Evolutionary conservation across 495 filamentous ascomycete genomes (phyloP), one percentile per base, ranked within the genome.

Genomic region (Talaromyces liani): DNA sequence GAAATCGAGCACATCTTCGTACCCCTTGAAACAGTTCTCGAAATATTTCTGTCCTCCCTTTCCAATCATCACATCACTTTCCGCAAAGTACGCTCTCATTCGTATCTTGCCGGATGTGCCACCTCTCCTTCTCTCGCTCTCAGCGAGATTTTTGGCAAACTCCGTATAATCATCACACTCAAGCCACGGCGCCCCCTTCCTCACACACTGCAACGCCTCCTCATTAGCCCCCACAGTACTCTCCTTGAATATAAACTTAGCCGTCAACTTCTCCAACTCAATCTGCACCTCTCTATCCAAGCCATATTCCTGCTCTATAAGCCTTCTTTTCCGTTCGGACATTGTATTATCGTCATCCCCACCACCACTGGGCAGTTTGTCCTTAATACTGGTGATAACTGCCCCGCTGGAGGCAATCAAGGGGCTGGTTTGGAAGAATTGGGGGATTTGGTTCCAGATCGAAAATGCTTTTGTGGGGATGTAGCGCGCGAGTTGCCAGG

Each of bases 391-490:
- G 14, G 54, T 64, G 7, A 75, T 16, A 0, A 70, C 25, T 0
- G 62, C 55, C 1, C 68, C 69, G 22, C 73, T 75, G 3, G 65
- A 60, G 1, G 69, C 63, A 4, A 70, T 53, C 0, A 67, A 63
- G 1, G 74, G 70, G 6, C 51, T 62, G 1, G 70, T 70, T 27
- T 73, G 65, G n/a, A 78, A 63, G 65, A 79, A 76, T 16, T 65
- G 66, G 7, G 72, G 71, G 9, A 78, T 66, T 2, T 68, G 62
- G 55, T 79, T 63, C 73, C 72, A 80, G 20, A 73, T 4, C 10
- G 66, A 63, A 49, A 80, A 67, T 63, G 70, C 64, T 47, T 65
- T 67, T 4, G 62, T 58, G 2, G 71, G 72, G 4, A 75, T 58
- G 31, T 68, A 71, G 34, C 71, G 69, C 6, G 68, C 68, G 6